Conservation (phyloP, 2,329 filamentous ascomycete species). For the Penicillium janthinellum region DNA sequence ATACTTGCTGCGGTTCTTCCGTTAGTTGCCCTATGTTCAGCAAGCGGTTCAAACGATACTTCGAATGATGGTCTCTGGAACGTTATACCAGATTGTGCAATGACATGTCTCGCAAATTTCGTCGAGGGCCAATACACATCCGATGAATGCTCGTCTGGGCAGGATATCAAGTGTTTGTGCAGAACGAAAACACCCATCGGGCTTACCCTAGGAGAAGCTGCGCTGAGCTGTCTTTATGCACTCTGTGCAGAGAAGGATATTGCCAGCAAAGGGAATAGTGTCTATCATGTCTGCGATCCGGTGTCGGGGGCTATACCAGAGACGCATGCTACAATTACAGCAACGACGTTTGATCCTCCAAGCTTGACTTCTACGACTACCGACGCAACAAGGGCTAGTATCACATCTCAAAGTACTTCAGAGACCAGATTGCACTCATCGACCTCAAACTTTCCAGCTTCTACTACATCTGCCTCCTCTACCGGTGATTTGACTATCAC, state of each 20-base stretch:
- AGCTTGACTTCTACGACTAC: constrained; percentile 6
- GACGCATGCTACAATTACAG: constrained; percentile 42
- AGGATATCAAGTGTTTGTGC: constrained; percentile 66
- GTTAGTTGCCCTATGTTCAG: constrained; percentile 26
- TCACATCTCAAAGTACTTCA: constrained; percentile 6
- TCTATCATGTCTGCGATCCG: constrained; percentile 59
- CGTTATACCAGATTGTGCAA: constrained; percentile 61
- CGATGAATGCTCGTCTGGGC: constrained; percentile 43
- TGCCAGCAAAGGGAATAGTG: constrained; percentile 42
- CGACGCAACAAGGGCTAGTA: background rate
- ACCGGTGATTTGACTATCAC: constrained; percentile 17
- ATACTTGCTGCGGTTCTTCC: constrained; percentile 29
- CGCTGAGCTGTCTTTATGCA: constrained; percentile 66
- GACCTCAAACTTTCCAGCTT: constrained; percentile 6
- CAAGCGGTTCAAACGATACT: constrained; percentile 21
- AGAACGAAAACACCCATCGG: constrained; percentile 59
- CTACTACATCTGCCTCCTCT: constrained; percentile 22
- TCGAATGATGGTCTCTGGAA: constrained; percentile 36
- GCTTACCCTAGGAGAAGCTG: constrained; percentile 72
- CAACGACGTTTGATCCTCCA: constrained; percentile 32
- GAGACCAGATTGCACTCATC: constrained; percentile 2
- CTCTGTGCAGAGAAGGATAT: constrained; percentile 55
- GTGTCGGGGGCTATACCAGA: constrained; percentile 37
- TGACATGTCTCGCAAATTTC: constrained; percentile 64
- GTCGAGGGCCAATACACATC: constrained; percentile 59